These are phyloP conservation scores for Potentilla sterilis DNA, from an alignment of 306 rosid genomes.

Conservation along the genomic window DNA sequence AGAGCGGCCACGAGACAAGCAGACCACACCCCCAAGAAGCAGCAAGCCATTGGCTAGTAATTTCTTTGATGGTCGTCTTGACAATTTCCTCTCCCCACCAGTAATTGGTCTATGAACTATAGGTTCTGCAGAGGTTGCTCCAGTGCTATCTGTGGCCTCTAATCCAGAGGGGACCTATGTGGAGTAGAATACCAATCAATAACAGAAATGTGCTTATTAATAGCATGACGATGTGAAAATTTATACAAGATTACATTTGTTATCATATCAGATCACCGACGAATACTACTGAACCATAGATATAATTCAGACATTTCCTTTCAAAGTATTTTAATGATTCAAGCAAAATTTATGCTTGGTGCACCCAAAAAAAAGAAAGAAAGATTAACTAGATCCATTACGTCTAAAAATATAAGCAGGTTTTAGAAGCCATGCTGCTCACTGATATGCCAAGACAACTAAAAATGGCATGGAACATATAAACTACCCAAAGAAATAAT, in stretches of 20 bases:
- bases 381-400: neutral
- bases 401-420: neutral
- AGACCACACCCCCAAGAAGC: slow-evolving; percentile 72
- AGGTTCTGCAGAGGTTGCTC: slow-evolving; percentile 20
- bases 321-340: neutral
- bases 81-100: slow-evolving; percentile 23
- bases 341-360: neutral
- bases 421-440: neutral
- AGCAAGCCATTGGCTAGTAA: slow-evolving; percentile 65
- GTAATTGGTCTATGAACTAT: slow-evolving; percentile 24
- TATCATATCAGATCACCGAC: neutral
- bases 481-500: neutral
- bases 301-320: neutral
- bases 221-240: too few species aligned
- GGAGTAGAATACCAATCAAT: slow-evolving; percentile 23
- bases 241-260: too few species aligned
- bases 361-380: slow-evolving; percentile 1
- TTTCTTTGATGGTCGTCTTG: slow-evolving; percentile 55
- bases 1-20: slow-evolving; percentile 71
- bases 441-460: neutral
- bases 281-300: neutral
- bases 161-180: slow-evolving; percentile 59
- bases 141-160: slow-evolving; percentile 38
- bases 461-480: neutral
- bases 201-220: neutral